phyloP scores from a whole-genome alignment of 169 alveolate species.

The Hepatocystis sp. region DNA sequence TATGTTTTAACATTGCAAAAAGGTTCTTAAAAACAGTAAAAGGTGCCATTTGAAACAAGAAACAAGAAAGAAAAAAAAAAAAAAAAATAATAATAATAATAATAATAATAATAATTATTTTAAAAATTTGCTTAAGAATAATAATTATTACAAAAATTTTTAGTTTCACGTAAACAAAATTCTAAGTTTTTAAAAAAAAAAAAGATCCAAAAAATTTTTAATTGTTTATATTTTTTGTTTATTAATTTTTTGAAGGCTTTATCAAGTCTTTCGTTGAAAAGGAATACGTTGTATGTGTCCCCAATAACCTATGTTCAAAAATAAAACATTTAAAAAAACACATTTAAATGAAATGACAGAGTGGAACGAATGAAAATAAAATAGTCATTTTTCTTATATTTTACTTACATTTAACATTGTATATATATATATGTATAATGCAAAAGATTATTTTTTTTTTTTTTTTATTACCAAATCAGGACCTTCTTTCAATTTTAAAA shows the following conservation, averaged over 20 bases:
- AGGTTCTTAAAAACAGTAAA: no score
- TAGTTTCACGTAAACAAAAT: constrained; percentile 29
- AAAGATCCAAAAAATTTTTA: constrained; percentile 53
- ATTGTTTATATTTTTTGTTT: constrained; percentile 3
- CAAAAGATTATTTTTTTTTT: neutral
- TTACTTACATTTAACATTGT: no score
- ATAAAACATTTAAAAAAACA: neutral
- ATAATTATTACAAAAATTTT: no score
- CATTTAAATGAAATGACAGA: neutral
- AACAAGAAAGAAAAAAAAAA: no score
- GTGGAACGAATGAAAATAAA: neutral
- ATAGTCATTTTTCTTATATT: no score
- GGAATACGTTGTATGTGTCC: constrained; percentile 17
- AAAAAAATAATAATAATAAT: no score
- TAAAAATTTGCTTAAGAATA: no score
- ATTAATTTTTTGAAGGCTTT: constrained; percentile 24
- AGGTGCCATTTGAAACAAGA: no score
- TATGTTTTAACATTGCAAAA: no score
- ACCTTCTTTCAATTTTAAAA: constrained; percentile 17
- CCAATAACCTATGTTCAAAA: constrained; percentile 18
- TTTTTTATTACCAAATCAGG: constrained; percentile 62
- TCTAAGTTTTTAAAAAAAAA: constrained; percentile 40
- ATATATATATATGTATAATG: no score
- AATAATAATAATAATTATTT: no score
- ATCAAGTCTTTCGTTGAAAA: constrained; percentile 11